Percentiles rank a stretch among this genome's conserved stretches.
phyloP scores from a whole-genome alignment of 352 stramenopile genomes.

The Plasmopara muralis region DNA sequence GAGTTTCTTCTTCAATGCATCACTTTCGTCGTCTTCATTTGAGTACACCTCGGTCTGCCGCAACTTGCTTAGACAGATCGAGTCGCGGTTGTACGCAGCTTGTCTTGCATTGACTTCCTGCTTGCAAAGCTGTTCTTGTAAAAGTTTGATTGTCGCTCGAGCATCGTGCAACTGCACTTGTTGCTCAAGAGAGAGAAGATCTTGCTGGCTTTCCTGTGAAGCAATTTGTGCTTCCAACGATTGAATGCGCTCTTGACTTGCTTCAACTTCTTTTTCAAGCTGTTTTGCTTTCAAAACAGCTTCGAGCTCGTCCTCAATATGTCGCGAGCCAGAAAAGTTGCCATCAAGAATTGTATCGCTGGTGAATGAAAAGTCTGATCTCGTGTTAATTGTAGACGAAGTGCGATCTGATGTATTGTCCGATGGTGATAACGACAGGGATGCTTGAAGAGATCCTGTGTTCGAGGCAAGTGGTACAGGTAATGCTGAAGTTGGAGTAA shows the following conservation, averaged over 20 bases:
- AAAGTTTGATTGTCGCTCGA: conserved; percentile 39
- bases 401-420: conserved; percentile 31
- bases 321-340: conserved; percentile 19
- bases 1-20: conserved; percentile 53
- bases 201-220: conserved; percentile 47
- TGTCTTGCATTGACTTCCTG: conserved; percentile 50
- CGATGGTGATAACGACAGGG: conserved; percentile 13
- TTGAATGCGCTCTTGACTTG: conserved; percentile 50
- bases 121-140: conserved; percentile 52
- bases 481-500: background rate
- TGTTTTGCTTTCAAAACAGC: conserved; percentile 47
- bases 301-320: conserved; percentile 59
- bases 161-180: conserved; percentile 54
- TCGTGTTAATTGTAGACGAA: conserved; percentile 29
- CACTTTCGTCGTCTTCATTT: conserved; percentile 38
- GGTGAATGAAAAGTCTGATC: conserved; percentile 29
- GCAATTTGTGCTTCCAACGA: conserved; percentile 50
- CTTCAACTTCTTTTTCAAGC: conserved; percentile 65
- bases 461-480: background rate
- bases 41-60: conserved; percentile 32
- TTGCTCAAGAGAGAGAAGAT: conserved; percentile 50
- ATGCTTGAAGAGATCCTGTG: conserved; percentile 4
- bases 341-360: conserved; percentile 24
- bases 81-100: conserved; percentile 45
- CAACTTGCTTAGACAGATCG: conserved; percentile 47